Base-by-base conservation (phyloP, 345 rosid genomes). In the Linum lewisii region DNA sequence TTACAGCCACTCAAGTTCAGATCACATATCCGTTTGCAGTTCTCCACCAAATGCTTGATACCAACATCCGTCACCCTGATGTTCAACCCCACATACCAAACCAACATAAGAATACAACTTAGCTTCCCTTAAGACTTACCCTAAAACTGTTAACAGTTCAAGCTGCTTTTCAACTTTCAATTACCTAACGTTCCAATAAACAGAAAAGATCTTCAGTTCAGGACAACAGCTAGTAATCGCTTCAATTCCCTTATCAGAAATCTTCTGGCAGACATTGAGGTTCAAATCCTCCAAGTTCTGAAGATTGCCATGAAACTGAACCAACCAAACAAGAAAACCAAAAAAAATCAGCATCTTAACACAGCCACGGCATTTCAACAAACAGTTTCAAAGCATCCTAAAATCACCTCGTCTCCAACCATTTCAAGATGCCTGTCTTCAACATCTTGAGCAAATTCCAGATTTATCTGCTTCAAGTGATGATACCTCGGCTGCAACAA, bases 161-260 rank as follows among this genome's bases (percentile, higher is more conserved):
- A 56, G 23, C 54, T 20, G 24, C 69, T 32, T 45, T 68, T 29
- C 7, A 54, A 51, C 57, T 44, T 42, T 55, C 62, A 59, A 65
- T 45, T 79, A 92, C 98, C 96, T 88, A 57, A 88, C 93, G 57
- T 92, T 92, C 96, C 96, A 92, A 73, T 92, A 92, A 32, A 88
- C 77, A 66, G 96, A 88, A 32, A 92, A 77, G 56, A 75, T 72
- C 80, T 86, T 92, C 51, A 92, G 72, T 45, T 74, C 81, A 1
- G 86, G 83, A 69, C 88, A 84, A 62, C 68, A 53, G 67, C 82
- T 74, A 60, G 86, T 71, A 72, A 92, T 65, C 54, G 80, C 81
- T 70, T 83, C 90, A 49, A 88, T 73, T 66, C 95, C 98, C 15
- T 63, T 78, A 81, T 92, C 98, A 4, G 95, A 82, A 58, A 88